These are phyloP conservation scores for Lasiodiplodia sp. DNA, from an alignment of 2,329 filamentous ascomycete species.

Conservation along the genomic window DNA sequence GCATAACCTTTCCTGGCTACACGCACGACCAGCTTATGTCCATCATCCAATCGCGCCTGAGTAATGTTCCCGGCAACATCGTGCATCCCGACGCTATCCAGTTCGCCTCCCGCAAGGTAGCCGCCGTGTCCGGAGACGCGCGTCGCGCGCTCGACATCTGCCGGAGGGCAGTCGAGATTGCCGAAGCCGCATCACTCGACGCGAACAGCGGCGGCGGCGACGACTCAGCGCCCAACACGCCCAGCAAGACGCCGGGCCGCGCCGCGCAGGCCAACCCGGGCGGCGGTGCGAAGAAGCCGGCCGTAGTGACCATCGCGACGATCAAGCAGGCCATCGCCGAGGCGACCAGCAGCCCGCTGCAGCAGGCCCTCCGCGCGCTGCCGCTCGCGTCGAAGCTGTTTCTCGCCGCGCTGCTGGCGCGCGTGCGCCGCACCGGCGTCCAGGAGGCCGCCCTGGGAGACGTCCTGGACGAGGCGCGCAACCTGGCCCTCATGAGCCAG, in stretches of 20 bases:
- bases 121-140: constrained; percentile 93
- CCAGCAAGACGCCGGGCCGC: constrained; percentile 61
- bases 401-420: constrained; percentile 79
- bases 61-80: constrained; percentile 85
- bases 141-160: constrained; percentile 94
- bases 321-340: constrained; percentile 95
- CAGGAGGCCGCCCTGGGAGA: constrained; percentile 89
- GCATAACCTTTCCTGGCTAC: constrained; percentile 97
- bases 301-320: constrained; percentile 85
- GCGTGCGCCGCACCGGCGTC: constrained; percentile 82
- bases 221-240: constrained; percentile 61
- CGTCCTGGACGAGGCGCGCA: constrained; percentile 83
- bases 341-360: constrained; percentile 89
- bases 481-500: constrained; percentile 68
- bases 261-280: neutral
- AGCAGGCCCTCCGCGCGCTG: constrained; percentile 84
- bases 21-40: constrained; percentile 97
- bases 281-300: neutral
- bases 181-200: constrained; percentile 72
- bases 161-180: constrained; percentile 90
- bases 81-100: constrained; percentile 94
- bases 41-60: constrained; percentile 93
- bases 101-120: constrained; percentile 95
- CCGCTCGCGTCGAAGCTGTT: constrained; percentile 85
- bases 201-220: constrained; percentile 40